Base-by-base conservation (phyloP, 371 early-diverging fungal species). In the Amoeboaphelidium protococcarum region DNA sequence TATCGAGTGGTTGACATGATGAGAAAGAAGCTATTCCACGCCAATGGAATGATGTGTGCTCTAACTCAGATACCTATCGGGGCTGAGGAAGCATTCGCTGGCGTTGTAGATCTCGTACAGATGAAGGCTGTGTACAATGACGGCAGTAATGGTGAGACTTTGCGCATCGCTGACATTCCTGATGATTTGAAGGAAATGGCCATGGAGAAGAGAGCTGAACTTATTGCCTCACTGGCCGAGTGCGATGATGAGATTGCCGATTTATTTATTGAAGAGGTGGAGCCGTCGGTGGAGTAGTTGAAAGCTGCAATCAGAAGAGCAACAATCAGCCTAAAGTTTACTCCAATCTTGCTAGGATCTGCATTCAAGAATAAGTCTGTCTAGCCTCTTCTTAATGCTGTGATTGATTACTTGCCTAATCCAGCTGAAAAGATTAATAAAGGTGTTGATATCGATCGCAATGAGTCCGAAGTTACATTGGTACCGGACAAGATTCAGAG, bases 21-120 rank as follows among this genome's bases (percentile, higher is more conserved):
- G 49, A 71, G 83, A 40, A 63, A 64, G 50, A 92, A 91, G 61
- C 73, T 95, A 50, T 79, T 75, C 57, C 63, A 89, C 51, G 71
- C 73, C 46, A n/a, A n/a, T n/a, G n/a, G n/a, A n/a, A n/a, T n/a
- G n/a, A n/a, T n/a, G n/a, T 31, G 37, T 16, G 89, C 87, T n/a
- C 78, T 84, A 25, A 58, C 90, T 44, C 91, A 90, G 61, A 73
- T 90, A 42, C 92, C 92, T 16, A 92, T 92, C 54, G 91, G 89
- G 40, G 65, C 74, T 26, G 92, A 92, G 57, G n/a, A n/a, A n/a
- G n/a, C n/a, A n/a, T 82, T 87, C 53, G 58, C 65, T 49, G 96
- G 95, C 45, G 85, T 92, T n/a, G 81, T 95, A 12, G 92, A 95
- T 62, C 56, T 95, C 46, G 65, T 91, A 37, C 59, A 67, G 25